Base-by-base conservation (phyloP, 768 basidiomycete genomes). In the Naganishia vaughanmartiniae region DNA sequence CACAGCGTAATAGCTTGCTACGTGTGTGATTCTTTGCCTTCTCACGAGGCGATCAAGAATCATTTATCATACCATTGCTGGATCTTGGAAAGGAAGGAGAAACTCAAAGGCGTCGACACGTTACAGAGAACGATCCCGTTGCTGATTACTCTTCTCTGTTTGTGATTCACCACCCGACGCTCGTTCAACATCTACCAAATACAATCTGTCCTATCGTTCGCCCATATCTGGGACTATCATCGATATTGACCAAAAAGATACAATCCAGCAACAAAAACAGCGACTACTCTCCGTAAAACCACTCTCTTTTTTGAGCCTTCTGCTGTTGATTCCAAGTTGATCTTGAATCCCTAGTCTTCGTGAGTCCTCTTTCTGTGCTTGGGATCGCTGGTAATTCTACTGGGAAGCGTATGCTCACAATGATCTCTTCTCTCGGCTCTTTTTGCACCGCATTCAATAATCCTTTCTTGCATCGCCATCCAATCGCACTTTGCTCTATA, bases 271-370 rank as follows among this genome's bases (percentile, higher is more conserved):
- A 51, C n/a, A 51, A 51, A 51, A 21, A 26, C 48, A 51, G 48
- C 19, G 34, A 17, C 57, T 4, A 12, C 24, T 58, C 33, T 39
- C n/a, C 57, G 57, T 39, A 4, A 21, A 30, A 39, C 10, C 33
- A 51, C 48, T 51, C 12, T 51, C 34, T 39, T 34, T 33, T 11
- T 34, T 58, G 31, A 58, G n/a, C 33, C 6, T 34, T 12, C 19
- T 26, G 24, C 34, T 24, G 57, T 36, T 31, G 57, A 58, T 39
- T 34, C 34, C 34, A 39, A 58, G 57, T 58, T 58, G 57, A 58
- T 39, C 57, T 58, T 39, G 57, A 36, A 34, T 58, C 34, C 57
- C 34, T 58, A 58, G 57, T 58, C 21, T 58, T n/a, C 48, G 57
- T 58, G 15, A 58, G 57, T 58, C 21, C 31, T 55, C 57, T 39